Percentiles rank a stretch among this genome's conserved stretches.
These are phyloP conservation scores for Starmerella bombi DNA, from an alignment of 805 yeast genomes.

Conservation along the genomic window DNA sequence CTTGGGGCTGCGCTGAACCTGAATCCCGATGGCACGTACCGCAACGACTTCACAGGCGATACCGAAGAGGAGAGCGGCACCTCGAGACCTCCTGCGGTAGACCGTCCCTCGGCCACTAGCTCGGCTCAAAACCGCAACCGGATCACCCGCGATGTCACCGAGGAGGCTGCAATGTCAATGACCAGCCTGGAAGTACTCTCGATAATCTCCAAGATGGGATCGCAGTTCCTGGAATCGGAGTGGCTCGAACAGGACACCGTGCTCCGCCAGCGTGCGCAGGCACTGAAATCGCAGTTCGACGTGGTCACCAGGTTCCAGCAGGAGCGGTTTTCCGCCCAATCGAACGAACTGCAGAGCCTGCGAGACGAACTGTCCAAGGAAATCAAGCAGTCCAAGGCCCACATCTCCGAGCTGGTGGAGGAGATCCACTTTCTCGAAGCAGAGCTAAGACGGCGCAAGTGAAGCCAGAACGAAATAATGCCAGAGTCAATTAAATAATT, in stretches of 20 bases:
- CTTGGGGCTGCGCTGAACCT: slow-evolving; percentile 11
- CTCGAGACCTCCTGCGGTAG: background rate
- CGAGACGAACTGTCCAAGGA: slow-evolving; percentile 34
- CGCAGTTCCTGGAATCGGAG: slow-evolving; percentile 7
- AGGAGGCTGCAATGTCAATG: background rate
- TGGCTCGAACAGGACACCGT: slow-evolving; percentile 12
- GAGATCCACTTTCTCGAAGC: slow-evolving; percentile 10
- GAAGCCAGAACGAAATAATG: background rate
- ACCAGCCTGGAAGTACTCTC: slow-evolving; percentile 12
- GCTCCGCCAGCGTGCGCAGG: slow-evolving; percentile 12
- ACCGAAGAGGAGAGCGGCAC: background rate
- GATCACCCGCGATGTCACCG: background rate
- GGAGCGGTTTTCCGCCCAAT: slow-evolving; percentile 86
- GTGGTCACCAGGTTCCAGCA: slow-evolving; percentile 83
- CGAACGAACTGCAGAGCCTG: slow-evolving; percentile 69
- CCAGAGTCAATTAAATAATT: background rate
- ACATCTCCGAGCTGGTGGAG: slow-evolving; percentile 39
- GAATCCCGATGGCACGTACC: background rate
- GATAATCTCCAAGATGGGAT: slow-evolving; percentile 9
- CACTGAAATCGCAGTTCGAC: slow-evolving; percentile 46
- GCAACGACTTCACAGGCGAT: background rate
- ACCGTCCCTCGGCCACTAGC: background rate
- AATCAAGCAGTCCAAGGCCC: slow-evolving; percentile 34
- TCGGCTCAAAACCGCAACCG: background rate
- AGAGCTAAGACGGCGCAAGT: background rate